A percentile compares a stretch with the other conserved stretches of the same genome.
Conservation (phyloP, 2,329 filamentous ascomycete genomes). For the Piedraia hortae region DNA sequence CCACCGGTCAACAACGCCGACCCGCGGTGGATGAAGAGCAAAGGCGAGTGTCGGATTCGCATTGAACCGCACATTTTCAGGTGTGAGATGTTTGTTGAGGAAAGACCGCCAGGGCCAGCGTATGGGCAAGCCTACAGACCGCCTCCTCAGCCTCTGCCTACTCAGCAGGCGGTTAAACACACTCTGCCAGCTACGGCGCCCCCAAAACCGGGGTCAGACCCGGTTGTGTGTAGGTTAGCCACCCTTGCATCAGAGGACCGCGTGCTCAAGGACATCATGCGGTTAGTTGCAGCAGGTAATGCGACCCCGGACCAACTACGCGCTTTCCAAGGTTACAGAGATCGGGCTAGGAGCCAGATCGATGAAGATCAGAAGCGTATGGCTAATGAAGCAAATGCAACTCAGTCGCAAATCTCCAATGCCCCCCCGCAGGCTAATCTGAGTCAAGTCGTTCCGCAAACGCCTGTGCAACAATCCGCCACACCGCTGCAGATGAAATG, state of each 20-base stretch:
- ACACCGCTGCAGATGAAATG: constrained; percentile 2
- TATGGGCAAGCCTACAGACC: constrained; percentile 6
- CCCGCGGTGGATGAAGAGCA: constrained; percentile 18
- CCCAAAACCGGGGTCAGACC: constrained; percentile 24
- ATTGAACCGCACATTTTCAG: constrained; percentile 61
- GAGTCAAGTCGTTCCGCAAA: not conserved
- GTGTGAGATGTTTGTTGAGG: constrained; percentile 44
- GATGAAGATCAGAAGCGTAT: constrained; percentile 40
- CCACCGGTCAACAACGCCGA: constrained; percentile 18
- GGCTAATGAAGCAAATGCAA: constrained; percentile 11
- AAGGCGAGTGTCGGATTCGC: constrained; percentile 45
- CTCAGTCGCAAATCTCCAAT: constrained; percentile 1
- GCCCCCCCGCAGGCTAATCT: constrained; percentile 1
- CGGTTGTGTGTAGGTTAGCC: constrained; percentile 55
- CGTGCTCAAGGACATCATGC: constrained; percentile 52
- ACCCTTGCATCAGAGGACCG: constrained; percentile 47
- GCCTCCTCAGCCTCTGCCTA: constrained; percentile 4
- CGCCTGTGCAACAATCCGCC: constrained; percentile 2
- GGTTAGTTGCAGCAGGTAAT: constrained; percentile 49
- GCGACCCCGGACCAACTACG: constrained; percentile 43
- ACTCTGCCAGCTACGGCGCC: constrained; percentile 3
- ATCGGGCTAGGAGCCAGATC: no score
- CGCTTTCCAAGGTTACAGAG: constrained; percentile 54
- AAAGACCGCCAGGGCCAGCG: constrained; percentile 27
- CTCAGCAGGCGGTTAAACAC: constrained; percentile 4